Evolutionary conservation across 495 filamentous ascomycete genomes (phyloP).

Genomic region (Tuber borchii): DNA sequence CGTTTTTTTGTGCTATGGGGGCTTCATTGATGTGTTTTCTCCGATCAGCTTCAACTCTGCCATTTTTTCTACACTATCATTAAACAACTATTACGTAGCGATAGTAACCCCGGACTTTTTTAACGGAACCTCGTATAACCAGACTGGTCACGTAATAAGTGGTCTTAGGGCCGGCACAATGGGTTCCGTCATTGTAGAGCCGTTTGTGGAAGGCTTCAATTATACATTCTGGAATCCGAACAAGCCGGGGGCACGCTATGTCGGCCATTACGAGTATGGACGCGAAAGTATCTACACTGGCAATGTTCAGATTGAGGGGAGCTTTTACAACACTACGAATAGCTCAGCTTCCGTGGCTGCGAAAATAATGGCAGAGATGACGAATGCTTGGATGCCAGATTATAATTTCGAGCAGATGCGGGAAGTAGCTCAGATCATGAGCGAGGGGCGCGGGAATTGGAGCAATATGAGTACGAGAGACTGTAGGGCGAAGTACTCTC

Average conservation of each 20-base stretch:
- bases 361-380: background rate
- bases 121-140: background rate
- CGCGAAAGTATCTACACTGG: background rate
- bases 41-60: constrained; percentile 38
- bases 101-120: background rate
- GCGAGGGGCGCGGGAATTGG: background rate
- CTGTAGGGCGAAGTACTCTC: background rate
- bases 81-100: background rate
- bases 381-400: background rate
- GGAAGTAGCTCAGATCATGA: background rate
- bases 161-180: background rate
- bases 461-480: background rate
- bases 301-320: background rate
- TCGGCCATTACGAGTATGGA: background rate
- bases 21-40: background rate
- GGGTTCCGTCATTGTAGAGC: background rate
- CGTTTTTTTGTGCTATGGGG: background rate
- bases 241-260: background rate
- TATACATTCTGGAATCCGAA: background rate
- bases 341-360: background rate
- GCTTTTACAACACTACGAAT: background rate
- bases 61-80: constrained; percentile 35
- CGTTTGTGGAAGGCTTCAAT: constrained; percentile 3
- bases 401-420: background rate
- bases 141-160: background rate